phyloP scores from a whole-genome alignment of 2,329 filamentous ascomycete genomes.

The Fusarium musae region DNA sequence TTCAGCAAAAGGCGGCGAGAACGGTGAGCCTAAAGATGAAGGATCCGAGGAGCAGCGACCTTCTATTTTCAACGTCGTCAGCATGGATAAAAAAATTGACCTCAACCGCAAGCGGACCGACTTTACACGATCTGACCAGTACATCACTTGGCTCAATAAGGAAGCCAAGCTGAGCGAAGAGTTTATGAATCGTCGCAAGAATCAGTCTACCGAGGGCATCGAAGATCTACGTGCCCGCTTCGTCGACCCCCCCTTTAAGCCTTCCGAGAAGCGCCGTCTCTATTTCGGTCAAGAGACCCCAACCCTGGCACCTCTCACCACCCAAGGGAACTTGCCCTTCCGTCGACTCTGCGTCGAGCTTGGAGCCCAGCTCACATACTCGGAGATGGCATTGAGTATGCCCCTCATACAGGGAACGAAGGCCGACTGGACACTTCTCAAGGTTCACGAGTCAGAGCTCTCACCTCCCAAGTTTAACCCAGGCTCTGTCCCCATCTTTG shows the following conservation, averaged over 20 bases:
- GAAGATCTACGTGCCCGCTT: constrained; percentile 83
- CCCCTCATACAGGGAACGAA: constrained; percentile 91
- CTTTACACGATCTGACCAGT: constrained; percentile 79
- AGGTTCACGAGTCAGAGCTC: constrained; percentile 87
- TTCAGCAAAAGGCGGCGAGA: constrained; percentile 41
- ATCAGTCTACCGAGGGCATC: constrained; percentile 56
- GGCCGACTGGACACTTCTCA: constrained; percentile 94
- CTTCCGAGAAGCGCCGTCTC: constrained; percentile 91
- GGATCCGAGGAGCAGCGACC: constrained; percentile 64
- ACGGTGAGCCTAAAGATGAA: constrained; percentile 49
- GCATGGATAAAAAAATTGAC: constrained; percentile 75
- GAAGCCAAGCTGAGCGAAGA: constrained; percentile 58
- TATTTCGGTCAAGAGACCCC: constrained; percentile 97
- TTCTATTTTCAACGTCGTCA: constrained; percentile 81
- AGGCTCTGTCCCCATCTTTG: constrained; percentile 64
- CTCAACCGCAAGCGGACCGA: constrained; percentile 77
- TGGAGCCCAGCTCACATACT: constrained; percentile 93
- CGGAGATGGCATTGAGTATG: constrained; percentile 96
- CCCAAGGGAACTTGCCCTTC: constrained; percentile 96
- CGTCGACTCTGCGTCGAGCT: constrained; percentile 88
- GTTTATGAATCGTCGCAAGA: constrained; percentile 55
- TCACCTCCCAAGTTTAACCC: constrained; percentile 74
- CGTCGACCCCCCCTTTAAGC: constrained; percentile 85
- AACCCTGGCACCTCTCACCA: constrained; percentile 92
- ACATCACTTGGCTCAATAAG: constrained; percentile 80